Evolutionary conservation across 2,329 filamentous ascomycete species (phyloP).

Genomic region (Phaeosphaeriaceae sp.): DNA sequence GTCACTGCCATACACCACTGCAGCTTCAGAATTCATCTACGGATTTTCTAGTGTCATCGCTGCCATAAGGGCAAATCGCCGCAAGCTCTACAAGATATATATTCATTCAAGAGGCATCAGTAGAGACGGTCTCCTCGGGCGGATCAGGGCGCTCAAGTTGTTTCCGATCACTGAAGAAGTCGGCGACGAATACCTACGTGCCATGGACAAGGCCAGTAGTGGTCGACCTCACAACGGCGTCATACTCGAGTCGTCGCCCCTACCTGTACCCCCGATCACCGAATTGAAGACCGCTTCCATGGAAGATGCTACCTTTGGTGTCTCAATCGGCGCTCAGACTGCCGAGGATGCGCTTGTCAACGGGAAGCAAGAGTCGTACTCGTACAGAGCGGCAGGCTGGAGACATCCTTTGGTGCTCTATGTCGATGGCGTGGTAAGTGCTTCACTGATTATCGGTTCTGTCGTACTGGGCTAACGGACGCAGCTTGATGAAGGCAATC

Average conservation of each 20-base stretch:
- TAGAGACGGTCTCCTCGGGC: constrained; percentile 26
- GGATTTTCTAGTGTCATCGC: constrained; percentile 82
- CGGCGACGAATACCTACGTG: constrained; percentile 65
- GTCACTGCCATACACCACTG: constrained; percentile 75
- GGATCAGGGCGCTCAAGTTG: constrained; percentile 23
- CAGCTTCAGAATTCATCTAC: constrained; percentile 91
- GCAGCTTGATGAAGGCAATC: constrained; percentile 81
- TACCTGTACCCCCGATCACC: constrained; percentile 74
- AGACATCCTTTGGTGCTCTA: constrained; percentile 75
- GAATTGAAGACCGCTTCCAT: constrained; percentile 61
- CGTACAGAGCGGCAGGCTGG: constrained; percentile 50
- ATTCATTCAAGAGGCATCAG: constrained; percentile 53
- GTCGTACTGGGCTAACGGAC: constrained; percentile 29
- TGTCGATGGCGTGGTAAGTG: constrained; percentile 69
- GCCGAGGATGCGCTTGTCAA: constrained; percentile 78
- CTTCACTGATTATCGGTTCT: neutral
- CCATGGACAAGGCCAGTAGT: constrained; percentile 83
- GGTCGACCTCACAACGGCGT: constrained; percentile 89
- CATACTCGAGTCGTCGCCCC: constrained; percentile 83
- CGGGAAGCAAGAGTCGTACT: constrained; percentile 64
- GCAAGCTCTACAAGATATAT: constrained; percentile 86
- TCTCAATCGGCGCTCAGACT: constrained; percentile 68
- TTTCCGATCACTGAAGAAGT: constrained; percentile 56
- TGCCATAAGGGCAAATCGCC: constrained; percentile 71
- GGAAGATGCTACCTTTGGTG: constrained; percentile 35